phyloP scores from a whole-genome alignment of 2,329 filamentous ascomycete genomes.

The Fusarium acutatum region DNA sequence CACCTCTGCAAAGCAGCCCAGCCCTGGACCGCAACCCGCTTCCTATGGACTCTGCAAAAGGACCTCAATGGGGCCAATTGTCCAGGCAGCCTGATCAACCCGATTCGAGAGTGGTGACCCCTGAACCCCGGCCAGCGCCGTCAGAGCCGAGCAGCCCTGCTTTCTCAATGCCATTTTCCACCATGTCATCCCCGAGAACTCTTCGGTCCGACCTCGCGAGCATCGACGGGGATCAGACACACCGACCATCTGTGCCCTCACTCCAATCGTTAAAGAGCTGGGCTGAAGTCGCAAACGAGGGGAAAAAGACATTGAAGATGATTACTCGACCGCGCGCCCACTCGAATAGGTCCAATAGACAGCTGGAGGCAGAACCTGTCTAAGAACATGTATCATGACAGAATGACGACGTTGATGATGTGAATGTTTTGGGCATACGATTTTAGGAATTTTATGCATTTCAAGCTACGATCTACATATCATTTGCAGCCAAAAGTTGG shows the following conservation, averaged over 20 bases:
- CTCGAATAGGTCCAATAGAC: constrained; percentile 29
- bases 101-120: constrained; percentile 7
- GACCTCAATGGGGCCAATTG: constrained; percentile 40
- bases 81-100: constrained; percentile 10
- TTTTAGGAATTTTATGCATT: constrained; percentile 6
- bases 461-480: not conserved
- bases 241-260: constrained; percentile 41
- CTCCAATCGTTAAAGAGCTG: constrained; percentile 50
- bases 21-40: constrained; percentile 29
- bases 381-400: not conserved
- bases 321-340: constrained; percentile 25
- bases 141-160: constrained; percentile 35
- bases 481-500: constrained; percentile 13
- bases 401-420: not conserved
- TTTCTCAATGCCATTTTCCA: constrained; percentile 42
- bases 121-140: constrained; percentile 23
- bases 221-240: constrained; percentile 27
- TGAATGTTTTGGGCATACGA: not conserved
- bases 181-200: constrained; percentile 46
- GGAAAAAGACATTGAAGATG: constrained; percentile 23
- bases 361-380: constrained; percentile 2
- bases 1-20: constrained; percentile 45
- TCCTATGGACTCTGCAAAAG: constrained; percentile 17
- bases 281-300: constrained; percentile 51
- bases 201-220: constrained; percentile 29